Evolutionary conservation across 129 eudicot genomes (phyloP).

Genomic region (Glebionis coronaria): DNA sequence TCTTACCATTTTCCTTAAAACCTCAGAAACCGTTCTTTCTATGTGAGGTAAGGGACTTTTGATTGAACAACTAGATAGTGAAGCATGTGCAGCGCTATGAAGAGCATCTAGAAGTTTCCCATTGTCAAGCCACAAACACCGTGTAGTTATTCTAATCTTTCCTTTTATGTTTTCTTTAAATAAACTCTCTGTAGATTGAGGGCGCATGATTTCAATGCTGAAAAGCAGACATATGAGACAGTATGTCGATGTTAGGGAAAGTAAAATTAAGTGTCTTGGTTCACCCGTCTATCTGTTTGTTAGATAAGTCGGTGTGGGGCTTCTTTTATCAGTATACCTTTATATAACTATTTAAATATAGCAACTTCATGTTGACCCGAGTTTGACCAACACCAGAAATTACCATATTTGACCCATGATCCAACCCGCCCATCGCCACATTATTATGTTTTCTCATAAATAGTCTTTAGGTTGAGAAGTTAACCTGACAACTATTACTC

Average conservation of each 20-base stretch:
- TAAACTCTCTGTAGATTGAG: slow-evolving; percentile 50
- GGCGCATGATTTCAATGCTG: slow-evolving; percentile 96
- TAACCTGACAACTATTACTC: slow-evolving; percentile 87
- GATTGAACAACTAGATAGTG: slow-evolving; percentile 80
- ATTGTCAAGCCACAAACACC: slow-evolving; percentile 97
- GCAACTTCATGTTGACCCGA: too few relatives aligned
- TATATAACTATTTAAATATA: too few relatives aligned
- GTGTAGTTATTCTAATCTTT: slow-evolving; percentile 85
- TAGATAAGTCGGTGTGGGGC: too few relatives aligned
- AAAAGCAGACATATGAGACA: slow-evolving; percentile 18
- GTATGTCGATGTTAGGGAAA: not conserved
- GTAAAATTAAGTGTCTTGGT: not conserved
- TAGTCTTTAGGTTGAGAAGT: slow-evolving; percentile 3
- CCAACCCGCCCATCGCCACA: slow-evolving; percentile 40
- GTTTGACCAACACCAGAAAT: too few relatives aligned
- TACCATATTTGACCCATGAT: not conserved
- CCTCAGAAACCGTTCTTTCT: slow-evolving; percentile 88
- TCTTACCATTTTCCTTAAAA: slow-evolving; percentile 87
- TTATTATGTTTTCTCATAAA: slow-evolving; percentile 31
- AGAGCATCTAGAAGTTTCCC: slow-evolving; percentile 96
- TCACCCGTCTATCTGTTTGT: not conserved
- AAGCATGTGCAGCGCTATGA: slow-evolving; percentile 95
- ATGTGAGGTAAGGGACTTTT: slow-evolving; percentile 64
- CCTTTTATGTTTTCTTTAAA: slow-evolving; percentile 43
- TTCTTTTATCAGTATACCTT: too few relatives aligned